Base-by-base conservation (phyloP, 2,329 filamentous ascomycete genomes). In the Tolypocladium pustulatum region DNA sequence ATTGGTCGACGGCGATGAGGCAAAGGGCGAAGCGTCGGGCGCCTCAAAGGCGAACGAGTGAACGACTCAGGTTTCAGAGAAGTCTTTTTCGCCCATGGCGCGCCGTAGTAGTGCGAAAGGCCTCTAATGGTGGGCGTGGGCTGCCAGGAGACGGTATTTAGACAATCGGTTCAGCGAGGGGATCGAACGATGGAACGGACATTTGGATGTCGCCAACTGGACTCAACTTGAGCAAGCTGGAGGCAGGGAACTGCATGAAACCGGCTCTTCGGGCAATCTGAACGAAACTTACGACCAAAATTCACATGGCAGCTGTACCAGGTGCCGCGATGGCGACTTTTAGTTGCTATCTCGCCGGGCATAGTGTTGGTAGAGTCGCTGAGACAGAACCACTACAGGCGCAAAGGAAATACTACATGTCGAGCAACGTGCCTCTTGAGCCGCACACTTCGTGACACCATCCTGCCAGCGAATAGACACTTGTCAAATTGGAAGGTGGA, bases 1-100 rank as follows among this genome's bases (percentile, higher is more conserved):
- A 60, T 63, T 78, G 36, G 69, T 69, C 37, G 75, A 68, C 12
- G 72, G 64, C 0, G 68, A 67, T 4, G 69, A 69, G 5, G 65
- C 60, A 1, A 67, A 68, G 43, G 59, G 55, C 0, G 65, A 66
- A 13, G 65, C 65, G 36, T 43, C 60, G 46, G 55, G 40, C n/a
- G 10, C 55, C 6, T 56, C 40, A 15, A 20, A 46, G n/a, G 15
- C 55, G 32, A 25, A n/a, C 13, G 52, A 53, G 10, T 58, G 57
- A 58, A 25, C 15, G 37, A 40, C 36, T 17, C 51, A 15, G 13
- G 15, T 4, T 27, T n/a, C 17, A 22, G 49, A 53, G 3, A 10
- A 36, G 49, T 13, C n/a, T 34, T 34, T 9, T 36, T 53, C 49
- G n/a, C 49, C n/a, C 49, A 15, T n/a, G 30, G 30, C 30, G 30